phyloP scores from a whole-genome alignment of 1,284 basidiomycete species.

The Phenoliferia sp. region DNA sequence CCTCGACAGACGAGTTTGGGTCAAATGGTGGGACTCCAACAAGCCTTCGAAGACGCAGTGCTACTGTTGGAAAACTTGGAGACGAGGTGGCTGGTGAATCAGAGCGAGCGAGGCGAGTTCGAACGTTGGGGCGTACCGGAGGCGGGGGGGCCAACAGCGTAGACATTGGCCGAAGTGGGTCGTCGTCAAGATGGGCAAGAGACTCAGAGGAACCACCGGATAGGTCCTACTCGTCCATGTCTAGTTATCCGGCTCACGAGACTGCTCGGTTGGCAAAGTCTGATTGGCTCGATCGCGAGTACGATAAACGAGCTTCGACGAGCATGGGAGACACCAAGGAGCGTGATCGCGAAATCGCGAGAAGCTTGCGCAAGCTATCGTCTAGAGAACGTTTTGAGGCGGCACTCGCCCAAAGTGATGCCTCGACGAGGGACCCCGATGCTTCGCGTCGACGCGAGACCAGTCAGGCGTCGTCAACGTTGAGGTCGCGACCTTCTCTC shows the following conservation, averaged over 20 bases:
- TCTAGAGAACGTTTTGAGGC: neutral
- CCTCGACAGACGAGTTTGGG: constrained; percentile 11
- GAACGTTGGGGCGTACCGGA: neutral
- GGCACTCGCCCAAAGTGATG: neutral
- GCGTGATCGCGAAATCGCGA: constrained; percentile 6
- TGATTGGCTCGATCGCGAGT: constrained; percentile 1
- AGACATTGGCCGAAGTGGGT: neutral
- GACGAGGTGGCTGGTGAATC: neutral
- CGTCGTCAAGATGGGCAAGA: neutral
- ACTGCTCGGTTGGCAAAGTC: neutral
- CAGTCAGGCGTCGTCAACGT: neutral
- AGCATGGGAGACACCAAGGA: constrained; percentile 6
- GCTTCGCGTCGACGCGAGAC: neutral
- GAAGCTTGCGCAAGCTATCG: constrained; percentile 4
- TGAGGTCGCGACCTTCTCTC: neutral
- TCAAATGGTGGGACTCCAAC: neutral
- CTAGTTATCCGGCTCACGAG: constrained; percentile 3
- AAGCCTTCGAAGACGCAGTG: neutral
- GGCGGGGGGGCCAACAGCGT: neutral
- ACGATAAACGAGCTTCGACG: constrained; percentile 3
- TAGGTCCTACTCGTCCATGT: constrained; percentile 8
- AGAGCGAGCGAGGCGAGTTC: neutral
- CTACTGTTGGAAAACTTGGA: constrained; percentile 12
- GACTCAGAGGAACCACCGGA: neutral
- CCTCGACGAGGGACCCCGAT: neutral